Conservation (phyloP, 768 basidiomycete genomes). For the Mycena latifolia region DNA sequence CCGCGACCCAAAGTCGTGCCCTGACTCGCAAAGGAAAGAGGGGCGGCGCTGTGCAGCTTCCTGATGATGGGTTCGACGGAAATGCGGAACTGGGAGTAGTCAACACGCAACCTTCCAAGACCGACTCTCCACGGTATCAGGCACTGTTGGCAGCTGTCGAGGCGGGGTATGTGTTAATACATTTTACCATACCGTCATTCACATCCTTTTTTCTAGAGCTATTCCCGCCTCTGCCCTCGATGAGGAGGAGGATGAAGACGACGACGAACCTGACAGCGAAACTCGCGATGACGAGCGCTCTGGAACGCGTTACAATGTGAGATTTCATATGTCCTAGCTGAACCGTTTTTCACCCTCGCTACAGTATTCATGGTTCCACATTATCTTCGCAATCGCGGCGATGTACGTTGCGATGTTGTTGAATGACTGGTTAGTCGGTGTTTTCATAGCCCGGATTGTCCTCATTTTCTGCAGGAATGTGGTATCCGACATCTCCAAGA, state of each 20-base stretch:
- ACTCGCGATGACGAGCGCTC: conserved; percentile 92
- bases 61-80: conserved; percentile 62
- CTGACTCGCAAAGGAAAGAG: conserved; percentile 82
- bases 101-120: conserved; percentile 85
- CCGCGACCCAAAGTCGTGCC: conserved; percentile 95
- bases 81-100: conserved; percentile 83
- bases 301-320: conserved; percentile 94
- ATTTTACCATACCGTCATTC: conserved; percentile 2
- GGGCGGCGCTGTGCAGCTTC: conserved; percentile 72
- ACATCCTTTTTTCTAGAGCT: conserved; percentile 64
- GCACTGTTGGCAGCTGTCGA: conserved; percentile 96
- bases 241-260: conserved; percentile 80
- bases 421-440: conserved; percentile 87
- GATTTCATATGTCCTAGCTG: conserved; percentile 37
- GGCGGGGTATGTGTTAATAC: conserved; percentile 77
- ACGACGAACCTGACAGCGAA: conserved; percentile 83
- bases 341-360: conserved; percentile 19
- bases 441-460: conserved; percentile 5
- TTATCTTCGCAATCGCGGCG: conserved; percentile 94
- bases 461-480: conserved; percentile 68
- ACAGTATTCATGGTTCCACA: conserved; percentile 98
- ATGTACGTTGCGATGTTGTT: conserved; percentile 99
- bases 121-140: conserved; percentile 91
- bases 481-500: conserved; percentile 65
- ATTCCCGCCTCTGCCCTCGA: conserved; percentile 94